Evolutionary conservation across 345 rosid genomes (phyloP), one percentile per base, ranked within the genome.

Genomic region (Euclidium syriacum): DNA sequence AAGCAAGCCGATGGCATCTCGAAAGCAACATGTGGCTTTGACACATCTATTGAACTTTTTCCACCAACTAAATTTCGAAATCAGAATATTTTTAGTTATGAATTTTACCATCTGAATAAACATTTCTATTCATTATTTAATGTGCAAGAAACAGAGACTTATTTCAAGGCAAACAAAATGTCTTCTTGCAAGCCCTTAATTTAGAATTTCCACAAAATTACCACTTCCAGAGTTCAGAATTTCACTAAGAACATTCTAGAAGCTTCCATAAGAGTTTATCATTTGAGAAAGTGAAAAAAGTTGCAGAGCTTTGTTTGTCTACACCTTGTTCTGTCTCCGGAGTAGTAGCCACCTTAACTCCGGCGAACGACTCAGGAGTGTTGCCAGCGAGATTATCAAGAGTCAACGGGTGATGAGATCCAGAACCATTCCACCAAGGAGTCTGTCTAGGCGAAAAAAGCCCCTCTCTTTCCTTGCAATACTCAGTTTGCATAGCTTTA

Each of bases 401-500:
- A 68, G 73, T 58, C 57, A 65, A 51, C 14, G 86, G 60, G 19
- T 79, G 95, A 73, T 79, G 95, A 73, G 80, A 73, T 51, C 84
- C 82, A 42, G 79, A 66, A 35, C 71, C 64, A 70, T 49, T 77
- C 96, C 88, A 88, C 91, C 90, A 80, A 70, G 79, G 72, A 51
- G 68, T 46, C 29, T 82, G 65, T 43, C 79, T 75, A 48, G 75
- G 71, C 2, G 83, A 77, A 17, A 83, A 77, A 48, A 81, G 50
- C 48, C 83, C 95, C 65, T 80, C 91, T 58, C 77, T 84, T 30
- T 39, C 62, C 62, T 56, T 56, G 24, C 36, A 25, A 6, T 40
- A 16, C 35, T 75, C 67, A 73, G 85, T 78, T 77, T 85, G 88
- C 96, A 81, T 82, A 73, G 86, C 82, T 87, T 80, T 84, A 46